Evolutionary conservation across 2,329 filamentous ascomycete genomes (phyloP).

Genomic region (Aspergillus udagawae): DNA sequence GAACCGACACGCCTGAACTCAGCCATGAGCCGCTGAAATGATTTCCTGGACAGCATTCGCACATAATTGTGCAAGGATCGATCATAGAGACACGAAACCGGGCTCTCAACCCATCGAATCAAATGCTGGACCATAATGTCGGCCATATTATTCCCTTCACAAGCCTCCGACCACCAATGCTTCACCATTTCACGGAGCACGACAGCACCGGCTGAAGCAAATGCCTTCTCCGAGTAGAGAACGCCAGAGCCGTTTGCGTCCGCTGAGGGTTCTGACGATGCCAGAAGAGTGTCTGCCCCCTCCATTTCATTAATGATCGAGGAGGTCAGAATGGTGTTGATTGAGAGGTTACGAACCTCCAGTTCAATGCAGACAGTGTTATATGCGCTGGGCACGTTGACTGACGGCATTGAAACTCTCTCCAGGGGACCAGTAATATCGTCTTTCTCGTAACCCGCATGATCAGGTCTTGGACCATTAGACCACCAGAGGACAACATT

Average conservation of each 20-base stretch:
- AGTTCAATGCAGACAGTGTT: constrained; percentile 95
- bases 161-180: constrained; percentile 95
- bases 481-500: constrained; percentile 99
- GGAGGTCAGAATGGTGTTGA: constrained; percentile 96
- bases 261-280: constrained; percentile 64
- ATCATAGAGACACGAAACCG: constrained; percentile 92
- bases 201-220: constrained; percentile 83
- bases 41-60: constrained; percentile 97
- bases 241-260: constrained; percentile 61
- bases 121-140: constrained; percentile 97
- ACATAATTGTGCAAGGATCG: constrained; percentile 93
- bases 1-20: constrained; percentile 95
- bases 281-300: constrained; percentile 81
- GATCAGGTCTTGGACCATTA: constrained; percentile 76
- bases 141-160: constrained; percentile 85
- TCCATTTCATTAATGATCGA: constrained; percentile 96
- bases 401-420: constrained; percentile 81
- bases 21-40: constrained; percentile 92
- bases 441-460: constrained; percentile 92
- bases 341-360: constrained; percentile 87
- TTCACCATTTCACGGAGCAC: constrained; percentile 98
- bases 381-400: constrained; percentile 92
- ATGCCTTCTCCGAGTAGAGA: constrained; percentile 81
- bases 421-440: constrained; percentile 81
- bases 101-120: constrained; percentile 93